These are phyloP conservation scores for Candida easanensis DNA, from an alignment of 805 yeast species.

Conservation along the genomic window DNA sequence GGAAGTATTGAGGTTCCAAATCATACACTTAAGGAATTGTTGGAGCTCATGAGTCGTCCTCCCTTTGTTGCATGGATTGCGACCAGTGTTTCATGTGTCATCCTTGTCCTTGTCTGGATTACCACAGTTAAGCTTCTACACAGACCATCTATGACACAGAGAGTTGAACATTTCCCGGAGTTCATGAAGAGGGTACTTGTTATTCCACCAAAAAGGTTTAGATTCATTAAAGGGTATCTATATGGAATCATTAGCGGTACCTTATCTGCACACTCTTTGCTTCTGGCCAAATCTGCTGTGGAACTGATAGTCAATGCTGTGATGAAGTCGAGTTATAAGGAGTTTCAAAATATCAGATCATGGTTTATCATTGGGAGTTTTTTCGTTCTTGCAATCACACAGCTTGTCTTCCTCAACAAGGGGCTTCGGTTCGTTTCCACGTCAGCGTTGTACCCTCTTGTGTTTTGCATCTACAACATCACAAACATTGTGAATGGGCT, in stretches of 20 bases:
- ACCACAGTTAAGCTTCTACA: slow-evolving; percentile 15
- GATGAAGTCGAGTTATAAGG: slow-evolving; percentile 32
- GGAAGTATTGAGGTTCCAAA: slow-evolving; percentile 59
- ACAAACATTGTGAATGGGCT: slow-evolving; percentile 65
- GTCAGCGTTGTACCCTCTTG: slow-evolving; percentile 76
- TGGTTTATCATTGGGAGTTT: slow-evolving; percentile 54
- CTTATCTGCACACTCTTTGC: slow-evolving; percentile 79
- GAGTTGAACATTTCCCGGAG: slow-evolving; percentile 2
- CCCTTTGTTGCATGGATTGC: slow-evolving; percentile 59
- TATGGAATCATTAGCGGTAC: slow-evolving; percentile 74
- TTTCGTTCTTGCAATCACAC: slow-evolving; percentile 63
- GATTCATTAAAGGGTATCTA: slow-evolving; percentile 50
- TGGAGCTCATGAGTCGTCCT: slow-evolving; percentile 37
- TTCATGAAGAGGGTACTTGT: slow-evolving; percentile 3
- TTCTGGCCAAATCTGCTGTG: slow-evolving; percentile 81
- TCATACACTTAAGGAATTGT: slow-evolving; percentile 46
- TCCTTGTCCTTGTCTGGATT: slow-evolving; percentile 30
- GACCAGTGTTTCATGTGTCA: slow-evolving; percentile 32
- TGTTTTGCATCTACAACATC: slow-evolving; percentile 79
- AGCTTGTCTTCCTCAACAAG: slow-evolving; percentile 67
- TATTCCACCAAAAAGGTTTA: slow-evolving; percentile 12
- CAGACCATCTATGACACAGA: not conserved
- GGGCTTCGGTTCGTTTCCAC: slow-evolving; percentile 73
- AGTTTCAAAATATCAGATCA: slow-evolving; percentile 38
- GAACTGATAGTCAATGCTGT: slow-evolving; percentile 56